Evolutionary conservation across 2,329 filamentous ascomycete genomes (phyloP).

Genomic region (Penicillium sp.): DNA sequence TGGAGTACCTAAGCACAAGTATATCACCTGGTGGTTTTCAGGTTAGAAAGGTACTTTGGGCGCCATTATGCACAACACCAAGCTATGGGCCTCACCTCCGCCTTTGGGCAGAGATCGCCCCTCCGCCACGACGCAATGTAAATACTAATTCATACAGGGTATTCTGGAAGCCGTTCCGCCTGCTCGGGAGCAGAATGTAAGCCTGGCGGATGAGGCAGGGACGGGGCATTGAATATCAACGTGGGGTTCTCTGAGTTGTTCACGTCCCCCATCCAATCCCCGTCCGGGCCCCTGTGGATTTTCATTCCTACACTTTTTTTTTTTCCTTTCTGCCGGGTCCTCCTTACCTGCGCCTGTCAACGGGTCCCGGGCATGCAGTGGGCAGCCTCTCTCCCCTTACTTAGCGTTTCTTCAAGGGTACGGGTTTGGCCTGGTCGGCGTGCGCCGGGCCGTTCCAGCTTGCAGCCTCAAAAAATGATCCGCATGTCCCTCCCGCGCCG

Average conservation of each 20-base stretch:
- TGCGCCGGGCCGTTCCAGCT: slow-evolving; percentile 48
- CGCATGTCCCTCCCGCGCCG: slow-evolving; percentile 37
- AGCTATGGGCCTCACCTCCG: slow-evolving; percentile 10
- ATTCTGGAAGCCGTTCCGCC: slow-evolving; percentile 23
- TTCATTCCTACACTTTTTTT: no score
- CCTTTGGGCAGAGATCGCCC: slow-evolving; percentile 22
- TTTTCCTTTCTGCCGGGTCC: neutral
- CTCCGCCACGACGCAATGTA: neutral
- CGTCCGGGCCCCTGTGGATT: slow-evolving; percentile 4
- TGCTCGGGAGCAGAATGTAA: neutral
- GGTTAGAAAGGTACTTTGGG: neutral
- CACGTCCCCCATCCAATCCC: slow-evolving; percentile 20
- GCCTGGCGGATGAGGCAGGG: slow-evolving; percentile 17
- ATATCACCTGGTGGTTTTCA: neutral
- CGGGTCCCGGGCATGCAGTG: neutral
- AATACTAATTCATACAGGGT: slow-evolving; percentile 1
- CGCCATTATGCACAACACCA: neutral
- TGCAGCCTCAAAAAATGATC: slow-evolving; percentile 44
- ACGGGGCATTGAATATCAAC: slow-evolving; percentile 14
- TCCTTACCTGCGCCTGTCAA: slow-evolving; percentile 1
- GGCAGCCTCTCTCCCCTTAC: slow-evolving; percentile 16
- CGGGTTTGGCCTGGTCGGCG: slow-evolving; percentile 35
- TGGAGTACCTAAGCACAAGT: neutral
- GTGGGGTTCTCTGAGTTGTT: slow-evolving; percentile 32
- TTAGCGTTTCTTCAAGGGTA: slow-evolving; percentile 39